A percentile compares a stretch with the other conserved stretches of the same genome.
Conservation (phyloP, 2,329 filamentous ascomycete species). For the Diaporthe citri region DNA sequence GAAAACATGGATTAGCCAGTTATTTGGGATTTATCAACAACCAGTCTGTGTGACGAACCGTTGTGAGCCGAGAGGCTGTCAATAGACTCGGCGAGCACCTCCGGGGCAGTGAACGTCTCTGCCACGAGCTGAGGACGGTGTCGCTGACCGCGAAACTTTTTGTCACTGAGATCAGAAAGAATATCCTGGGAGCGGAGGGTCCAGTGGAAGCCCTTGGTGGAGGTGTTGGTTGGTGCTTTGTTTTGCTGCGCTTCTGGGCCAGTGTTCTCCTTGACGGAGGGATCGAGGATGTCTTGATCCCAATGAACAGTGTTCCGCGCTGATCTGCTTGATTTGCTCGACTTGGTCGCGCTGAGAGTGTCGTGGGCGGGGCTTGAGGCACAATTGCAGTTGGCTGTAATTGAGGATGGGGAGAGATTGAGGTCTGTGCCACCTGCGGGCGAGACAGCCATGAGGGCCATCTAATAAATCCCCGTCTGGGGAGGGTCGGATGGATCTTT, state of each 20-base stretch:
- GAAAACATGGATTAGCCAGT: neutral
- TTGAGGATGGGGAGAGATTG: conserved; percentile 32
- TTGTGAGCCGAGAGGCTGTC: conserved; percentile 1
- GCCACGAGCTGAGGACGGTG: conserved; percentile 33
- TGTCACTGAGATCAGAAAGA: conserved; percentile 30
- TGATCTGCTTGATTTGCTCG: conserved; percentile 5
- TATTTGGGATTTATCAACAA: neutral
- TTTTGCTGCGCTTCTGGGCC: conserved; percentile 7
- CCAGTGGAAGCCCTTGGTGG: conserved; percentile 14
- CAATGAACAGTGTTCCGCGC: conserved; percentile 37
- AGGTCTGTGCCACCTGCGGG: conserved; percentile 26
- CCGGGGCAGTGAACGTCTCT: conserved; percentile 39
- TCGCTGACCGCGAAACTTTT: conserved; percentile 37
- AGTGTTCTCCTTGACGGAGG: conserved; percentile 31
- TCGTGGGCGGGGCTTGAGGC: conserved; percentile 6
- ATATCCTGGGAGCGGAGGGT: conserved; percentile 2
- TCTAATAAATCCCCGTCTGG: conserved; percentile 33
- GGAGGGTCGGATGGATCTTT: conserved; percentile 27
- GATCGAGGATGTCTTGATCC: conserved; percentile 18
- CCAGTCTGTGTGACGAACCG: conserved; percentile 18
- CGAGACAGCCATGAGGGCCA: conserved; percentile 30
- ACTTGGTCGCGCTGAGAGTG: neutral
- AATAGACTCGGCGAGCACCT: conserved; percentile 5
- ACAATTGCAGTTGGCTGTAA: conserved; percentile 1
- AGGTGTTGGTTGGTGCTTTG: neutral